Conservation (phyloP, 768 basidiomycete species). For the Tricholoma terreum region DNA sequence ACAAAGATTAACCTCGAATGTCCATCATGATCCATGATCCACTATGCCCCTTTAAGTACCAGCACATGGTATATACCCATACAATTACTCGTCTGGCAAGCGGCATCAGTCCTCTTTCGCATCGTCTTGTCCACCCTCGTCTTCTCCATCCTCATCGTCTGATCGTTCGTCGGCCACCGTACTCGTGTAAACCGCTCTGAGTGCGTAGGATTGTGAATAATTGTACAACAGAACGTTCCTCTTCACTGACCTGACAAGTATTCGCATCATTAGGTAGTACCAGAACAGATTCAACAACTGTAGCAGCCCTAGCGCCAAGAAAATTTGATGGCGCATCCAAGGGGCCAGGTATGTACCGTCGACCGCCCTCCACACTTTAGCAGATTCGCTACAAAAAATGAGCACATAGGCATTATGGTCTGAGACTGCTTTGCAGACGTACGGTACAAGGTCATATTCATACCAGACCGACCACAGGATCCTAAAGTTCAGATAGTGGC, state of each 20-base stretch:
- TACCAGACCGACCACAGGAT: slow-evolving; percentile 88
- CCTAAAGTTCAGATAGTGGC: slow-evolving; percentile 83
- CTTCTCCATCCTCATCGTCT: slow-evolving; percentile 65
- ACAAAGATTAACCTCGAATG: no score
- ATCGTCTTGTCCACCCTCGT: slow-evolving; percentile 54
- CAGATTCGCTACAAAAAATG: slow-evolving; percentile 39
- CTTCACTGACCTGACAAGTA: slow-evolving; percentile 63
- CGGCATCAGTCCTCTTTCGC: slow-evolving; percentile 9
- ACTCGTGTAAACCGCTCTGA: slow-evolving; percentile 50
- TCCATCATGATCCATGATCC: no score
- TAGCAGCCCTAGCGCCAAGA: slow-evolving; percentile 67
- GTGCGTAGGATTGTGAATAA: slow-evolving; percentile 10
- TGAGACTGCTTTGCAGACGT: slow-evolving; percentile 27
- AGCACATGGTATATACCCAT: neutral
- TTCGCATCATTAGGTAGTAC: slow-evolving; percentile 83
- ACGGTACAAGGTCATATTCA: slow-evolving; percentile 77
- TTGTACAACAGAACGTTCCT: neutral
- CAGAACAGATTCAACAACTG: slow-evolving; percentile 90
- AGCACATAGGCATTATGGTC: slow-evolving; percentile 1
- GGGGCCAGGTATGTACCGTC: slow-evolving; percentile 65
- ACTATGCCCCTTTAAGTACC: neutral
- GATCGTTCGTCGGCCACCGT: slow-evolving; percentile 71
- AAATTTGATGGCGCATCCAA: slow-evolving; percentile 86
- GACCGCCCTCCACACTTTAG: slow-evolving; percentile 54
- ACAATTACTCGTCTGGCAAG: neutral